Evolutionary conservation across 106 monocot species (phyloP), one percentile per base, ranked within the genome.

Genomic region (Platanthera zijinensis): DNA sequence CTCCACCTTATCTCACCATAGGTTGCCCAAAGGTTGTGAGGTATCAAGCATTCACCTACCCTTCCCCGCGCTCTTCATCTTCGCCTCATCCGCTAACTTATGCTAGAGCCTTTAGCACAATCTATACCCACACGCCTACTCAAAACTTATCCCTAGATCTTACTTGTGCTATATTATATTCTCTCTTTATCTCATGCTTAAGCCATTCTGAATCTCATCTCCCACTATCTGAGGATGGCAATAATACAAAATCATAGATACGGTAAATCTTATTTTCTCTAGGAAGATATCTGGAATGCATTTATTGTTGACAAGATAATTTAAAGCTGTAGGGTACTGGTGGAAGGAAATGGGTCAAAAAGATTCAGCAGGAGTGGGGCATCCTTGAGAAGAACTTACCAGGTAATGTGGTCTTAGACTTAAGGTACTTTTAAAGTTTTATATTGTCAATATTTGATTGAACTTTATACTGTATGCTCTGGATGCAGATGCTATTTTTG

Each of bases 341-440:
- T 49, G 91, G 82, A 74, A 92, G 82, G 70, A 92, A 90, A 61
- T 99, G 99, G 94, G 85, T 78, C 52, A 94, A 90, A 85, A 99
- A 99, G 72, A 86, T 99, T 76, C 91, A 99, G 74, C 89, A 92
- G 73, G 99, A 99, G 78, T 99, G 99, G 99, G 83, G 69, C 74
- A 92, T 99, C 75, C 92, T 99, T 39, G 94, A 94, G 82, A 94
- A 90, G 81, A 90, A 87, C 76, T 82, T 94, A 15, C 94, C 94
- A 70, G 90, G 94, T 94, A 82, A 66, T 69, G 18, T 53, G 22
- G 50, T 14, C 50, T 4, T 21, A 25, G 70, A 28, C 45, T 17
- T 5, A 51, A 8, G 14, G 2, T 70, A 57, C 48, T 52, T 4
- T 46, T 19, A 52, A 73, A 64, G 13, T 59, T 18, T 5, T 30